Evolutionary conservation across 441 rosid species (phyloP), one percentile per base, ranked within the genome.

Genomic region (Populus hybrid): DNA sequence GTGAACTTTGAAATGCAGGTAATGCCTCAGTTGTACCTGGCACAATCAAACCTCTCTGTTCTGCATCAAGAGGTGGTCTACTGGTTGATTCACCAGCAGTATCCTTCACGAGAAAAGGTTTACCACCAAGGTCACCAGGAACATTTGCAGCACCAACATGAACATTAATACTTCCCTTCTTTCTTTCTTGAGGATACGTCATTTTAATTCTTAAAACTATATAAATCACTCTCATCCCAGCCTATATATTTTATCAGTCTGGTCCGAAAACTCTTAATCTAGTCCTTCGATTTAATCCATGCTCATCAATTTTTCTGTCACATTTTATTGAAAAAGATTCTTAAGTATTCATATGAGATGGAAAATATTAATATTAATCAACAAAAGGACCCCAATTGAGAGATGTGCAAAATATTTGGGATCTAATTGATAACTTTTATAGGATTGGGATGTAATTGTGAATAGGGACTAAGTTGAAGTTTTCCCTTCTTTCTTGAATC

Each of bases 1-100:
- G 93, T 26, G 84, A 81, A 78, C 82, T 77, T 72, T 63, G 86
- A 71, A 88, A 84, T 71, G 90, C 84, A 83, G 95, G 96, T 78
- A 91, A 65, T 67, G 95, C 84, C 46, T 92, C 97, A 53, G 89
- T 89, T 80, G 71, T 86, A 70, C 82, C 90, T 6, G 83, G 75
- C 72, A 73, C 88, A 32, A 72, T 76, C 65, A 77, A 81, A 86
- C 83, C 71, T 70, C 83, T 85, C 73, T 59, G 83, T 77, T 81
- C 76, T 61, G 77, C 82, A 57, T 72, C 72, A 74, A 79, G 84
- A 34, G 73, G 63, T 69, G 84, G 67, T 71, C 64, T 82, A 46
- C 83, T 75, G 53, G 84, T 75, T 68, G 87, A 72, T 76, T 77
- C 73, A 57, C 78, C 81, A 73, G 84, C 26, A 50, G 75, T 67